Evolutionary conservation across 345 rosid genomes (phyloP), one percentile per base, ranked within the genome.

Genomic region (Moricandia moricandioides): DNA sequence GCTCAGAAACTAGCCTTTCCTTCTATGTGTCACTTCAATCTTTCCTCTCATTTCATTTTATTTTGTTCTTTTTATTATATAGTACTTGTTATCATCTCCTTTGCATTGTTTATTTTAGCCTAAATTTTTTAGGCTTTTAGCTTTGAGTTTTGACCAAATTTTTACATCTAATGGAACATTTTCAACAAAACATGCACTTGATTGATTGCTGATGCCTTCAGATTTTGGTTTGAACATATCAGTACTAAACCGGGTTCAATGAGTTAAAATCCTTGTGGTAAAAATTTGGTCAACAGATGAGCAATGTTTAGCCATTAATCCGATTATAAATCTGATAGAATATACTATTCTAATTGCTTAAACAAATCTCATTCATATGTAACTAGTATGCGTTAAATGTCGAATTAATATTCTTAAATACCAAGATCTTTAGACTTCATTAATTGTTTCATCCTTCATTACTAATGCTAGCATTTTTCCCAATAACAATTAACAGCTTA

Each of bases 11-110:
- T 65, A 69, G 62, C 62, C 67, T 77, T 29, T 77, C 67, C 56
- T 59, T 77, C 71, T 45, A 71, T 70, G 72, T 71, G 76, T 70
- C 80, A 77, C 80, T 70, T 70, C 76, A 57, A 37, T 65, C 71
- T 77, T 14, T 54, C 71, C 58, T 12, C 69, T 61, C 43, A 11
- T 57, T 77, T 70, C 12, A 1, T 57, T 39, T 58, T 26, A 6
- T 66, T 47, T 35, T 63, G 1, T 71, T 52, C 3, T 52, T 10
- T 12, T 35, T 27, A 27, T 27, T 21, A 21, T 54, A 21, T 10
- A 5, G 17, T 47, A 21, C 31, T 24, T 34, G 1, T 24, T 16
- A 40, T 65, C 58, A 40, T 65, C 58, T 65, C 8, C 24, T 65
- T 66, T 66, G 49, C 59, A 18, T 66, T 66, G 37, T 58, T 73